Evolutionary conservation across 148 eudicot species (phyloP), one percentile per base, ranked within the genome.

Genomic region (Talinum fruticosum): DNA sequence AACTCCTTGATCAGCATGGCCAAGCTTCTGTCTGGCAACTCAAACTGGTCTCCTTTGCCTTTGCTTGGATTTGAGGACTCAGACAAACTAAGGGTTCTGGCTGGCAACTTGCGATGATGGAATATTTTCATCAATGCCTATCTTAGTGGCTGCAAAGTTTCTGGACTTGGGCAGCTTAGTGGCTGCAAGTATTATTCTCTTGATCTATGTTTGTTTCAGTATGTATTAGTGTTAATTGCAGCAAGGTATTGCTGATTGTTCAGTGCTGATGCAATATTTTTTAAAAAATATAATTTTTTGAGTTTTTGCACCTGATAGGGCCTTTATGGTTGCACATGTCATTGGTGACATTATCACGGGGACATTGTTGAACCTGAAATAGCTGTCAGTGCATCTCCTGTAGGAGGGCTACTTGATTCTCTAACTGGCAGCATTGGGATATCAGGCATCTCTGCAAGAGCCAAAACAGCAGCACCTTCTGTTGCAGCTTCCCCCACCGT

Each of bases 351-450:
- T 96, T 76, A 83, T 93, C 44, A 82, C 82, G 5, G 98, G 28
- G 99, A 93, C 66, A 47, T 82, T 75, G 81, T 74, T 53, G 99
- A 96, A 81, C 92, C 98, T 75, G 99, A 96, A 79, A 87, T 93
- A 79, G 85, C 91, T 77, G 88, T 88, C 69, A 86, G 62, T 81
- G 87, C 88, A 62, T 73, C 93, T 84, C 93, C 99, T 13, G 99
- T 96, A 12, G 99, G 99, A 72, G 98, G 99, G 49, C 80, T 96
- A 82, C 85, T 96, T 78, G 99, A 96, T 89, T 91, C 99, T 18
- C 85, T 96, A 75, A 91, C 99, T 57, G 99, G 99, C 51, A 92
- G 98, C 82, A 93, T 96, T 41, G 99, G 99, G 47, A 92, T 92
- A 83, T 83, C 97, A 16, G 85, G 95, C 29, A 93, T 93, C 35